Evolutionary conservation across 257 asterid species (phyloP).

Genomic region (Nicotiana knightiana): DNA sequence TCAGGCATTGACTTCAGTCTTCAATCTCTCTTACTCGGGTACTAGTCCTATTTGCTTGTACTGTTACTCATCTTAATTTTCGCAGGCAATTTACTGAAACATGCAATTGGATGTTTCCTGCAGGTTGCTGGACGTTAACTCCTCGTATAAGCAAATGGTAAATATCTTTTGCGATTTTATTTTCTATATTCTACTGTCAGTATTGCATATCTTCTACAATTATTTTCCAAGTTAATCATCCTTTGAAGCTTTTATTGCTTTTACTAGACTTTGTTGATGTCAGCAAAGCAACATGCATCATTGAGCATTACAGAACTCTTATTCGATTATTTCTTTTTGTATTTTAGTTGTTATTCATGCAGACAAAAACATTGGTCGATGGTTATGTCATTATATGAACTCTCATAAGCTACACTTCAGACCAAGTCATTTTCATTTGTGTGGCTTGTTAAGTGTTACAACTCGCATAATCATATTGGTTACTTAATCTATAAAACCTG

Average conservation of each 20-base stretch:
- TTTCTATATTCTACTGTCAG: neutral
- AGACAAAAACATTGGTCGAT: neutral
- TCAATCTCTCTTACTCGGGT: neutral
- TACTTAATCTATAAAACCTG: neutral
- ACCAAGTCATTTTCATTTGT: neutral
- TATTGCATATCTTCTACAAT: neutral
- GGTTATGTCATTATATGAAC: neutral
- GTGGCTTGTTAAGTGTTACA: neutral
- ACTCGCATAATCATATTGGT: neutral
- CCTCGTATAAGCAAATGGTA: conserved; percentile 75
- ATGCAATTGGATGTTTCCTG: conserved; percentile 17
- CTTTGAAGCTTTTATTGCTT: neutral
- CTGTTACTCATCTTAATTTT: neutral
- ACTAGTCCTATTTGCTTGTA: neutral
- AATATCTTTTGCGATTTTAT: neutral
- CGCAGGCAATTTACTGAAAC: neutral
- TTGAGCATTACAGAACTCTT: too few relatives aligned
- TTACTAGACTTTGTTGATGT: neutral
- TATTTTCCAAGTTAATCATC: neutral
- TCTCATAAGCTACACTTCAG: neutral
- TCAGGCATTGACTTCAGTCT: neutral
- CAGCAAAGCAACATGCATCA: too few relatives aligned
- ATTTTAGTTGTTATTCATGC: neutral
- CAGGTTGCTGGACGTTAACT: conserved; percentile 82
- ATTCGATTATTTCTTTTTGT: neutral